Evolutionary conservation across 306 rosid species (phyloP).

Genomic region (Cicer bijugum): DNA sequence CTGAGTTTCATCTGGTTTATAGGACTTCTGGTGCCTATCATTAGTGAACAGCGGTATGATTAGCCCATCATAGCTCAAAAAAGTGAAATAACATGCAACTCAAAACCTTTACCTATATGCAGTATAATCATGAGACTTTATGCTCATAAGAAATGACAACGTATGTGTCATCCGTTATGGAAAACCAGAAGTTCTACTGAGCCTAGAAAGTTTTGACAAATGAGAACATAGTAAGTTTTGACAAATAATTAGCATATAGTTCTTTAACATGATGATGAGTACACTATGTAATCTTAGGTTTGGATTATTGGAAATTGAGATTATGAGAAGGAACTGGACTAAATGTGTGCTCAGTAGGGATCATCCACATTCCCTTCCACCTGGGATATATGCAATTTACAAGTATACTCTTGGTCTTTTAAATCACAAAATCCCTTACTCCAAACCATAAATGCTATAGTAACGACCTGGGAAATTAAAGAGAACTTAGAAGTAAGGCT

Average conservation of each 20-base stretch:
- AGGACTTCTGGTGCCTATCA: background rate
- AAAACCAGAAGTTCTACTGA: constrained; percentile 32
- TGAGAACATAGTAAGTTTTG: constrained; percentile 3
- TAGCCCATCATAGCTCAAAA: constrained; percentile 2
- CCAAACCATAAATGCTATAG: background rate
- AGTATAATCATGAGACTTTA: background rate
- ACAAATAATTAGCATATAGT: background rate
- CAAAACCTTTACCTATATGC: background rate
- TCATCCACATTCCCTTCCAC: background rate
- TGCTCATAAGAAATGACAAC: constrained; percentile 28
- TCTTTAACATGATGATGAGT: constrained; percentile 11
- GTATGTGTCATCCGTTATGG: constrained; percentile 34
- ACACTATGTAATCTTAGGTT: constrained; percentile 1
- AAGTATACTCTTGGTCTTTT: background rate
- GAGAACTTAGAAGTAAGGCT: background rate
- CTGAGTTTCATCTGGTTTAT: background rate
- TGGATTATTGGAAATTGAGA: background rate
- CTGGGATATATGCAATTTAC: background rate
- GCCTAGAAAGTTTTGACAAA: constrained; percentile 31
- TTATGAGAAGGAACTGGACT: constrained; percentile 5
- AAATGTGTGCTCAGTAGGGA: constrained; percentile 3
- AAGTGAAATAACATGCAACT: constrained; percentile 4
- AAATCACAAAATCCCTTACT: constrained; percentile 15
- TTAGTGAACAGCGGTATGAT: constrained; percentile 26
- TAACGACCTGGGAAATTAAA: background rate